Conservation (phyloP, 768 basidiomycete species). For the Boletus rubescentipes region DNA sequence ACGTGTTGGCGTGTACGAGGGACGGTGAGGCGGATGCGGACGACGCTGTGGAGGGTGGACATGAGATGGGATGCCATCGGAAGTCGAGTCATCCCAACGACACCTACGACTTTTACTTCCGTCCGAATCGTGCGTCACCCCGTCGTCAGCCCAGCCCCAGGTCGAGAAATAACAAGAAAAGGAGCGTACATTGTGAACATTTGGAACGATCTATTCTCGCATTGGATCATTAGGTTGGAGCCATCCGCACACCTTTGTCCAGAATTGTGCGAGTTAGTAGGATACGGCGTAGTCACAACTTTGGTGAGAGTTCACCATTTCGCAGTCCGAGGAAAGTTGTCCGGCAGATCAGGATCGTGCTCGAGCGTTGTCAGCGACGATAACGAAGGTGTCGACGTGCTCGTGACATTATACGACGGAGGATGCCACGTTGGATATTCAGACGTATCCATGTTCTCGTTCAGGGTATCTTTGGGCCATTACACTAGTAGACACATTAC, state of each 20-base stretch:
- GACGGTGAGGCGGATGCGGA: not conserved
- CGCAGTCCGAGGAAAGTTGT: conserved; percentile 54
- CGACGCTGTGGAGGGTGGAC: not conserved
- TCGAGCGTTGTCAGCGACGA: conserved; percentile 16
- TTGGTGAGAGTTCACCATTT: conserved; percentile 47
- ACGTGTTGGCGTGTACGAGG: conserved; percentile 22
- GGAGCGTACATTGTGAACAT: conserved; percentile 45
- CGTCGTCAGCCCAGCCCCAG: not conserved
- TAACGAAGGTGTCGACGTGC: conserved; percentile 9
- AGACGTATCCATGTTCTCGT: not conserved
- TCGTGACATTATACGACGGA: conserved; percentile 30
- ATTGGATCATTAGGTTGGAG: conserved; percentile 60
- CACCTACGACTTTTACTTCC: not conserved
- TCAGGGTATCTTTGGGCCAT: no score
- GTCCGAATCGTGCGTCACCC: not conserved
- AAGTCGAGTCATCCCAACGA: not conserved
- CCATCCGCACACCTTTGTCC: conserved; percentile 72
- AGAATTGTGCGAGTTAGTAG: not conserved
- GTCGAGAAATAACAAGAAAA: not conserved
- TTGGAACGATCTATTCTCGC: conserved; percentile 69
- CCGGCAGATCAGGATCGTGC: conserved; percentile 22
- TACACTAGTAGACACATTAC: no score
- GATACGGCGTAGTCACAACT: not conserved
- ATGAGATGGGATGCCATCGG: not conserved
- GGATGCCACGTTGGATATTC: conserved; percentile 29